These are phyloP conservation scores for Vicia sativa DNA, from an alignment of 306 rosid species.

Conservation along the genomic window DNA sequence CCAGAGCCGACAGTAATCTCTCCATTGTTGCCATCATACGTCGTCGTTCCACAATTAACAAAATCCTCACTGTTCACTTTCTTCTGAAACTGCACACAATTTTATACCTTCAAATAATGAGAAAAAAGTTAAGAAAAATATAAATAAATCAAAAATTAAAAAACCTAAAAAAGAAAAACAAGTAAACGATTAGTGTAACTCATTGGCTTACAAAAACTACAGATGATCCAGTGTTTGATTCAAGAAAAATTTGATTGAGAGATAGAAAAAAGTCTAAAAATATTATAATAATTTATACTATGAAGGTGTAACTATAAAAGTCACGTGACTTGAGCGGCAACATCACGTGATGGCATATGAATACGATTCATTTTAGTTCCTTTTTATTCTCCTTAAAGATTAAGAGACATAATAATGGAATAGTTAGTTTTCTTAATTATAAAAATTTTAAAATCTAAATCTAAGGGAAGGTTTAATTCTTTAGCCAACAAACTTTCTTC, in stretches of 20 bases:
- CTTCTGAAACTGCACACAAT: constrained; percentile 10
- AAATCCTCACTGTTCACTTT: not conserved
- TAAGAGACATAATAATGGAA: not conserved
- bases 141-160: not conserved
- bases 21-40: constrained; percentile 41
- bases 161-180: not conserved
- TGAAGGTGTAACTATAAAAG: not conserved
- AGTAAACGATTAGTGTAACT: not conserved
- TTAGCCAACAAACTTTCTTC: not conserved
- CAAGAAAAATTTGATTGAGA: not conserved
- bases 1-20: constrained; percentile 47
- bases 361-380: not conserved
- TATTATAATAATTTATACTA: not conserved
- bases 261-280: not conserved
- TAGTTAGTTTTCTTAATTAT: too few relatives aligned
- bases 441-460: not conserved
- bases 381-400: not conserved
- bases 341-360: not conserved
- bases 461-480: not conserved
- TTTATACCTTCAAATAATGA: not conserved
- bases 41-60: not conserved
- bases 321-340: not conserved
- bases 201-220: not conserved
- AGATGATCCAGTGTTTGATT: constrained; percentile 11
- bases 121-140: not conserved